These are phyloP conservation scores for Saccharomycopsis amapae DNA, from an alignment of 805 yeast genomes.

Conservation along the genomic window DNA sequence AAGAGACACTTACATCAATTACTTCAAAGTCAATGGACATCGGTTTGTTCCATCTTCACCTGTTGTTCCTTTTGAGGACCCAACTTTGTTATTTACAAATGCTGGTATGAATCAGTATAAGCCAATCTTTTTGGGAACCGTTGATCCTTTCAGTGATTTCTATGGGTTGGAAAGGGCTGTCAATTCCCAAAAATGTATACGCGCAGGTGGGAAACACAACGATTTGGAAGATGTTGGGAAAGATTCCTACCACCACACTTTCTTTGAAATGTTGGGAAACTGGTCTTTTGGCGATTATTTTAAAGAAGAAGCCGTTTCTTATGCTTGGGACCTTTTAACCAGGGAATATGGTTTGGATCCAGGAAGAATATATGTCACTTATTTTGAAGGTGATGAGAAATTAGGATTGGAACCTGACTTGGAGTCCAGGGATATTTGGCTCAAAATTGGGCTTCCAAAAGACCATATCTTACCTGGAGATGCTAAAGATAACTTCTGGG, in stretches of 20 bases:
- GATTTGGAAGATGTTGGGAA: conserved; percentile 98
- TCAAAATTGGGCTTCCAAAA: conserved; percentile 78
- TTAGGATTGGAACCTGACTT: conserved; percentile 85
- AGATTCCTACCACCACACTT: conserved; percentile 97
- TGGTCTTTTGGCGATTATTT: conserved; percentile 99
- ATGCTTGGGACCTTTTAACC: conserved; percentile 90
- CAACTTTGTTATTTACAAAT: conserved; percentile 90
- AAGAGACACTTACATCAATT: conserved; percentile 66
- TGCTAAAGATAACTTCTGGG: conserved; percentile 95
- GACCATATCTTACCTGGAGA: conserved; percentile 91
- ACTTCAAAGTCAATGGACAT: conserved; percentile 62
- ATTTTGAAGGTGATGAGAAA: conserved; percentile 86
- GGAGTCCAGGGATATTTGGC: conserved; percentile 88
- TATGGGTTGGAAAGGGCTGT: conserved; percentile 79
- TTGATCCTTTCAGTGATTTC: conserved; percentile 88
- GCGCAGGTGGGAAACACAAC: conserved; percentile 99
- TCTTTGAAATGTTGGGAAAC: conserved; percentile 98
- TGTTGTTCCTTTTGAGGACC: conserved; percentile 96
- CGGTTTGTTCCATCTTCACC: conserved; percentile 87
- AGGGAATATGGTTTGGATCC: conserved; percentile 70
- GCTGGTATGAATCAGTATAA: conserved; percentile 99
- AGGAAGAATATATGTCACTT: conserved; percentile 85
- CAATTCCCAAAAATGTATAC: conserved; percentile 95
- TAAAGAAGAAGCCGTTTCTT: conserved; percentile 84
- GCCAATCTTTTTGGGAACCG: conserved; percentile 95